Conservation (phyloP, 768 basidiomycete species). For the Russula sp. region DNA sequence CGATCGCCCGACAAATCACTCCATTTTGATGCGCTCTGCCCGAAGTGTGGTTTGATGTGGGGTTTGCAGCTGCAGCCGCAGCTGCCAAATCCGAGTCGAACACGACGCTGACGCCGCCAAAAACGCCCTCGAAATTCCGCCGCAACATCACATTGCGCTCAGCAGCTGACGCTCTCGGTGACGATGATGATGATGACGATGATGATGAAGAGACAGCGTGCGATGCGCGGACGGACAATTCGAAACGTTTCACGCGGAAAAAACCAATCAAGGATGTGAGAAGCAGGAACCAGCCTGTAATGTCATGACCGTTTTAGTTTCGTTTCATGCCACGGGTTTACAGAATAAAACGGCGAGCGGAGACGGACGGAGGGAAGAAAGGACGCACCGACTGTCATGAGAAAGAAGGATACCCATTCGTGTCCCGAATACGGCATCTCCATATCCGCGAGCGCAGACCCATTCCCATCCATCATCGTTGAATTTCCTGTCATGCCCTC, state of each 20-base stretch:
- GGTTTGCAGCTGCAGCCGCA: neutral
- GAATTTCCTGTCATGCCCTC: conserved; percentile 18
- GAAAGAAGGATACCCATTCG: conserved; percentile 88
- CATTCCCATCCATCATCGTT: conserved; percentile 21
- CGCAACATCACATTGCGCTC: conserved; percentile 20
- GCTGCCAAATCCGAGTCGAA: neutral
- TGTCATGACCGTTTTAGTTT: neutral
- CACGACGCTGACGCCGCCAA: conserved; percentile 25
- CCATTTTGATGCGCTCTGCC: neutral
- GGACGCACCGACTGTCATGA: conserved; percentile 78
- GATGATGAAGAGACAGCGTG: neutral
- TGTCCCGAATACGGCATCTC: conserved; percentile 46
- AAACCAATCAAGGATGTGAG: conserved; percentile 79
- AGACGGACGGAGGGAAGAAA: neutral
- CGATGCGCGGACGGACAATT: conserved; percentile 58
- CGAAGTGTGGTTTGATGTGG: neutral
- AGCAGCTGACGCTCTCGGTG: conserved; percentile 14
- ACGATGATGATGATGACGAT: neutral
- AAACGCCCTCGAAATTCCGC: conserved; percentile 26
- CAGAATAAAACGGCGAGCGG: neutral
- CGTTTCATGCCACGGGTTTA: neutral
- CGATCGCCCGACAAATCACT: neutral
- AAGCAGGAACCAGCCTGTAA: conserved; percentile 83
- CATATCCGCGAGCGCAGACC: conserved; percentile 12
- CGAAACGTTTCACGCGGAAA: conserved; percentile 85